Percentiles rank a stretch among this genome's conserved stretches.
Evolutionary conservation across 2,329 filamentous ascomycete species (phyloP).

Genomic region (Alternaria ethzedia): DNA sequence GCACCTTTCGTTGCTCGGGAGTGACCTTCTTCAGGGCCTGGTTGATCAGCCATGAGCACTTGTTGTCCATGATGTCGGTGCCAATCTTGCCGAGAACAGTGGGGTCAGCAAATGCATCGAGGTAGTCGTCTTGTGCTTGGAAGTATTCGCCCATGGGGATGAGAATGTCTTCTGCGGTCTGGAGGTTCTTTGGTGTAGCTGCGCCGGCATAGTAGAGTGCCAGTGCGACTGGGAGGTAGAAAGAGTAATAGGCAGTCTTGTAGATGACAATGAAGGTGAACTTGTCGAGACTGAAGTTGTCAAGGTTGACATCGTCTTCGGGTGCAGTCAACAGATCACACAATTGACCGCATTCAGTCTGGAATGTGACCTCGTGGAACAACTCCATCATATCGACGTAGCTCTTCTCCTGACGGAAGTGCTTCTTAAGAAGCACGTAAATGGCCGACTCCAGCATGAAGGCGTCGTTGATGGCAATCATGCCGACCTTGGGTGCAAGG

Average conservation of each 20-base stretch:
- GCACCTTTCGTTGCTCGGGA: constrained; percentile 82
- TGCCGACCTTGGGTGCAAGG: constrained; percentile 83
- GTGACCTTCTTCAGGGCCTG: constrained; percentile 82
- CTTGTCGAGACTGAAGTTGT: constrained; percentile 95
- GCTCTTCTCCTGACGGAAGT: constrained; percentile 84
- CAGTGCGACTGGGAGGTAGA: constrained; percentile 95
- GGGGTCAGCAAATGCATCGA: constrained; percentile 95
- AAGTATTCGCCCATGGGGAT: constrained; percentile 99
- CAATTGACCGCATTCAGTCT: constrained; percentile 94
- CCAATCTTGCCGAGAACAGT: constrained; percentile 97
- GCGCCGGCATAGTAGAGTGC: constrained; percentile 84
- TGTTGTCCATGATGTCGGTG: constrained; percentile 99
- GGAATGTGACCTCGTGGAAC: constrained; percentile 92
- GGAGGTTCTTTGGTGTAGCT: constrained; percentile 86
- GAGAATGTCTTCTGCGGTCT: constrained; percentile 87
- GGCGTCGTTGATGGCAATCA: constrained; percentile 97
- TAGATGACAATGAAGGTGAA: constrained; percentile 99
- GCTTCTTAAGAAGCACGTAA: constrained; percentile 90
- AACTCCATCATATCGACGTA: constrained; percentile 94
- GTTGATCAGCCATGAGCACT: constrained; percentile 99
- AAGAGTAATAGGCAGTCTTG: constrained; percentile 99
- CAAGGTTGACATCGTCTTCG: constrained; percentile 88
- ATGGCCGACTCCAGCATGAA: constrained; percentile 94
- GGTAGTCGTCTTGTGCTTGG: constrained; percentile 98
- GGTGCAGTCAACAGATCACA: constrained; percentile 95